phyloP scores from a whole-genome alignment of 441 rosid genomes.

The Monsonia emarginata region DNA sequence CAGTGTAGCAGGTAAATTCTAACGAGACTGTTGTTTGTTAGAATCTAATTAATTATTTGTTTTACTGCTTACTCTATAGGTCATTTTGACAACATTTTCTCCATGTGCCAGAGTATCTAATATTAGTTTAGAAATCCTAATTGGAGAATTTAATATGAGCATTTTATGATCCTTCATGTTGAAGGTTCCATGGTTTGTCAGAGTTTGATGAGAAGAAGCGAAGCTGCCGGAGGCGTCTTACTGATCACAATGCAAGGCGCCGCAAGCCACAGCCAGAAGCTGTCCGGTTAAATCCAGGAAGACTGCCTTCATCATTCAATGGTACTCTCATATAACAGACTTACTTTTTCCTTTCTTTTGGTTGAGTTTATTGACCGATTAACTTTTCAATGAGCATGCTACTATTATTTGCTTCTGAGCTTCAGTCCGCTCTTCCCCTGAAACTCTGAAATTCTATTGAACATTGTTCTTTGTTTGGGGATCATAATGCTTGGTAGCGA shows the following conservation, averaged over 20 bases:
- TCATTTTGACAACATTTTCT: neutral
- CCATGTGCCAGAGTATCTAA: neutral
- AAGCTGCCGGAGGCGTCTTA: constrained; percentile 80
- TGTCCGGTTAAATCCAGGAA: constrained; percentile 35
- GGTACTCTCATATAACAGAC: constrained; percentile 25
- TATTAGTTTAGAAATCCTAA: neutral
- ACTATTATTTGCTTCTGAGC: neutral
- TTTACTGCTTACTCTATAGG: neutral
- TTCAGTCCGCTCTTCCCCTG: neutral
- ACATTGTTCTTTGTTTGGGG: neutral
- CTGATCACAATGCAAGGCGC: constrained; percentile 92
- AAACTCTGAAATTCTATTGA: neutral
- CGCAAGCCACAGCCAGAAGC: constrained; percentile 74
- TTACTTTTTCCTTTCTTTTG: neutral
- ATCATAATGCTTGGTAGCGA: neutral
- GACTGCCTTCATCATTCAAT: constrained; percentile 31
- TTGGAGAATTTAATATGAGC: constrained; percentile 1
- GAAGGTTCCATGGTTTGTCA: constrained; percentile 68
- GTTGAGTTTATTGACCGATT: neutral
- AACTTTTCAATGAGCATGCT: neutral
- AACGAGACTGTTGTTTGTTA: neutral
- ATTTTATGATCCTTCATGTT: constrained; percentile 16
- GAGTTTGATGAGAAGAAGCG: constrained; percentile 91
- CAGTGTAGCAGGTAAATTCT: constrained; percentile 74
- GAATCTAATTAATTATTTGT: neutral